Percentiles rank a stretch among this genome's conserved stretches.
These are phyloP conservation scores for Wallacemonas sp. DNA, from an alignment of 208 protist genomes.

Conservation along the genomic window DNA sequence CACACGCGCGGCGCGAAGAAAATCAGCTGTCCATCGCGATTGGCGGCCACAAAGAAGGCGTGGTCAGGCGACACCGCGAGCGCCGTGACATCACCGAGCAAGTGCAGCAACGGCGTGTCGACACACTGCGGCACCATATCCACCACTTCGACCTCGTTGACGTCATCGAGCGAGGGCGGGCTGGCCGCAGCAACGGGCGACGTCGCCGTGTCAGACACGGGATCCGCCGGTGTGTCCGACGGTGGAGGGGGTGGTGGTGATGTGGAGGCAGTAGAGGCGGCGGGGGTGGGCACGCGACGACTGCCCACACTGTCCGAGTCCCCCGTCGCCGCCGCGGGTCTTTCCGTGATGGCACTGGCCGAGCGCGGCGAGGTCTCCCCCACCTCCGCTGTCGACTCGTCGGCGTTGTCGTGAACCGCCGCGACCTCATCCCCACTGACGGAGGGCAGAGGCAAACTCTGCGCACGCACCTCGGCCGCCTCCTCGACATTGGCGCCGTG, in stretches of 20 bases:
- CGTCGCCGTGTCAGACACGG: not conserved
- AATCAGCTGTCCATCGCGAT: constrained; percentile 24
- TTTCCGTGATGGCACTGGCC: too few species aligned
- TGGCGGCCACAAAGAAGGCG: constrained; percentile 34
- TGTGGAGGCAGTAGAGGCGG: too few species aligned
- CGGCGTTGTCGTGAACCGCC: too few species aligned
- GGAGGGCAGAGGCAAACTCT: too few species aligned
- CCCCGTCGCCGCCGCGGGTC: too few species aligned
- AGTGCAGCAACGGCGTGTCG: not conserved
- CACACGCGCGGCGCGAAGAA: constrained; percentile 25
- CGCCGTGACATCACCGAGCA: constrained; percentile 14
- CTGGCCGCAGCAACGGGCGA: not conserved
- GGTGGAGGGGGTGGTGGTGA: not conserved
- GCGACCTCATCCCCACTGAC: too few species aligned
- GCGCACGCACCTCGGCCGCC: too few species aligned
- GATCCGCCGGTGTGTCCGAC: not conserved
- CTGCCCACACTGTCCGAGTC: too few species aligned
- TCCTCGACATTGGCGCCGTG: too few species aligned
- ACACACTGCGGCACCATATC: not conserved
- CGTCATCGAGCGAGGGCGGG: not conserved
- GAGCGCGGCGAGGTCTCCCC: too few species aligned
- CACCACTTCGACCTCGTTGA: not conserved
- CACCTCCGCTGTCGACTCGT: too few species aligned
- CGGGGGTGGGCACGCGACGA: too few species aligned
- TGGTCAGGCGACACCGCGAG: constrained; percentile 34